Evolutionary conservation across 164 flowering plant genomes (phyloP), one percentile per base, ranked within the genome.

Genomic region (Chimonanthus salicifolius): DNA sequence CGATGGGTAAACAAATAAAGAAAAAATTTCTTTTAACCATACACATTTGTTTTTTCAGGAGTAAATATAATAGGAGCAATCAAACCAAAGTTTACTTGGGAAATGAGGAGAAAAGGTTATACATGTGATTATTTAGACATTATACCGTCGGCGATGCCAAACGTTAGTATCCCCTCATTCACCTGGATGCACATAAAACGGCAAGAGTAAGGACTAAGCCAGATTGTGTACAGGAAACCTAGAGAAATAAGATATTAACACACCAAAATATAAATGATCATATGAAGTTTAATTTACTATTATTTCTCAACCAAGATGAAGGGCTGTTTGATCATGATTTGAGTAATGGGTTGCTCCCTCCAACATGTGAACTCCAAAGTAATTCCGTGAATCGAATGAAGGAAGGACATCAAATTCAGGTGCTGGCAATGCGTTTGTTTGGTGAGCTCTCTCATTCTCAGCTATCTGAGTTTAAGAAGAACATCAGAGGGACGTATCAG

Each of bases 271-370:
- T 13, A 54, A 54, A 10, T 54, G 60, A 54, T 54, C 13, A 13
- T 54, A 13, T 11, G 60, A 11, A 11, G 60, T 54, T 10, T 54
- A 10, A 13, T 54, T 15, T n/a, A 54, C 60, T n/a, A 54, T 10
- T 10, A 51, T 10, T 44, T 21, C 72, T 71, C 82, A 89, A 86
- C 92, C 91, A 64, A 88, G 90, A 76, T 84, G 89, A 66, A 86
- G 90, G n/a, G 78, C 81, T 66, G 88, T 90, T 82, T 87, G 86
- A 77, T 88, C 88, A 33, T 80, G 81, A 62, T 77, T 79, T 1
- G 86, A 62, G 80, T 77, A 85, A 1, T 66, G 68, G 68, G 47
- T 13, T 66, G 68, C 68, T 66, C 16, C 68, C 68, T 82, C 87
- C 66, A 88, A 64, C 77, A 88, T 69, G 60, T 83, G 80, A 6